Evolutionary conservation across 441 rosid species (phyloP).

Genomic region (Biscutella laevigata): DNA sequence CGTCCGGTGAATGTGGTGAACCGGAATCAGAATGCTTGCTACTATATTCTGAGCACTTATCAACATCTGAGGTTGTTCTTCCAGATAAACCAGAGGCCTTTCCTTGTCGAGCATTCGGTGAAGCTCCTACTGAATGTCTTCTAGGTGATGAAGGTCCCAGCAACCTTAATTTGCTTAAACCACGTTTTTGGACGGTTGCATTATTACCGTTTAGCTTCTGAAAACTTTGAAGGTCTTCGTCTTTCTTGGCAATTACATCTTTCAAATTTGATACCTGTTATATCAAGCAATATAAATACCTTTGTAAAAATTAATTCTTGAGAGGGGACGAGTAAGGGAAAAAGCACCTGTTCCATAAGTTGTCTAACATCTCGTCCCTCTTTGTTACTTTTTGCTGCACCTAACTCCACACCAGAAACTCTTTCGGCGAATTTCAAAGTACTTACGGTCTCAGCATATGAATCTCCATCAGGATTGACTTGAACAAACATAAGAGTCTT

Average conservation of each 20-base stretch:
- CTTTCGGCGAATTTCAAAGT: conserved; percentile 92
- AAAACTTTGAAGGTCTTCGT: conserved; percentile 63
- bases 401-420: conserved; percentile 92
- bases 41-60: conserved; percentile 42
- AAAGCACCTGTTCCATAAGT: conserved; percentile 81
- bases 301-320: not conserved
- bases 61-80: conserved; percentile 44
- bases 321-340: not conserved
- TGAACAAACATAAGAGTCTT: conserved; percentile 95
- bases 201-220: conserved; percentile 39
- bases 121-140: conserved; percentile 39
- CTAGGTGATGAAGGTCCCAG: conserved; percentile 48
- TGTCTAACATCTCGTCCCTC: conserved; percentile 86
- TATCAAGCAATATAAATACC: not conserved
- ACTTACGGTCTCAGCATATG: conserved; percentile 79
- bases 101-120: conserved; percentile 33
- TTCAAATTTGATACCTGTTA: conserved; percentile 64
- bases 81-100: conserved; percentile 28
- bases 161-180: conserved; percentile 34
- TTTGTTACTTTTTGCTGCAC: conserved; percentile 74
- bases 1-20: conserved; percentile 50
- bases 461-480: conserved; percentile 77
- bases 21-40: conserved; percentile 65
- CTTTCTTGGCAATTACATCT: conserved; percentile 64
- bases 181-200: conserved; percentile 29